These are phyloP conservation scores for Agaricus bisporus DNA, from an alignment of 768 basidiomycete species.

Conservation along the genomic window DNA sequence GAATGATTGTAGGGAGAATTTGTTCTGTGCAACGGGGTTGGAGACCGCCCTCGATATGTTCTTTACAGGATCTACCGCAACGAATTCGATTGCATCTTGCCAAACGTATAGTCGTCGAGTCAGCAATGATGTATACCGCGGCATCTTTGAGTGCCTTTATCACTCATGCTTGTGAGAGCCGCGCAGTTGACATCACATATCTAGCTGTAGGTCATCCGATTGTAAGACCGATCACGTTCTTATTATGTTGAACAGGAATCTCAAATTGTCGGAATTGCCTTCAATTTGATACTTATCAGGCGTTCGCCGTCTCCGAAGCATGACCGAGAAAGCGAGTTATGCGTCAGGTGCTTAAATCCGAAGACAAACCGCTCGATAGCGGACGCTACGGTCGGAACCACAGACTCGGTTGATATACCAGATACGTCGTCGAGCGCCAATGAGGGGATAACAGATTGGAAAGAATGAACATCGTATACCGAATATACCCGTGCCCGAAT, in stretches of 20 bases:
- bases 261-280: slow-evolving; percentile 15
- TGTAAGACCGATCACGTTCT: neutral
- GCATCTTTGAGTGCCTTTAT: slow-evolving; percentile 12
- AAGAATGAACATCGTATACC: no score
- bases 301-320: neutral
- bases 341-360: no score
- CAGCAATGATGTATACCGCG: slow-evolving; percentile 14
- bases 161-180: slow-evolving; percentile 9
- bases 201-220: slow-evolving; percentile 10
- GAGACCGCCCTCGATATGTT: slow-evolving; percentile 1
- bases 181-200: slow-evolving; percentile 11
- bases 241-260: slow-evolving; percentile 9
- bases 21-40: slow-evolving; percentile 7
- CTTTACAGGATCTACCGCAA: slow-evolving; percentile 1
- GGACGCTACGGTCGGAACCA: no score
- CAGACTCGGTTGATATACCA: no score
- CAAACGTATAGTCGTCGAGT: slow-evolving; percentile 14
- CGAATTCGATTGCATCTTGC: slow-evolving; percentile 3
- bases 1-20: slow-evolving; percentile 12
- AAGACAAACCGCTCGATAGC: no score
- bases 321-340: neutral
- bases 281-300: slow-evolving; percentile 16
- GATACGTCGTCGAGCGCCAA: no score
- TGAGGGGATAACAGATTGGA: no score
- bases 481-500: no score